phyloP scores from a whole-genome alignment of 1,139 yeast genomes.

The Arxiozyma slooffiae region DNA sequence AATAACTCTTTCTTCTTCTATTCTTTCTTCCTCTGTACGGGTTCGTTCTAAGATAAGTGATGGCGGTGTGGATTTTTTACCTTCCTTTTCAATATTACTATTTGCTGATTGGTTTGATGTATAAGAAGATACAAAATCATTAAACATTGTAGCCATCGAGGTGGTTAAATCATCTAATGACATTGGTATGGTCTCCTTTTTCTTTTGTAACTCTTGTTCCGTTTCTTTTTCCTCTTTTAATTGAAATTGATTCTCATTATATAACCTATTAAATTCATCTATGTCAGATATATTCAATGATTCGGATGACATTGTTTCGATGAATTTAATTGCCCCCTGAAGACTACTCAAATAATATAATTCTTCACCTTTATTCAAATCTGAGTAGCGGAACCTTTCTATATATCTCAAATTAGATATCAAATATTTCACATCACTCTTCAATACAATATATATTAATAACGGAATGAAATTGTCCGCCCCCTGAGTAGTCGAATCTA shows the following conservation, averaged over 20 bases:
- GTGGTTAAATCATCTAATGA: constrained; percentile 28
- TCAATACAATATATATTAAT: constrained; percentile 66
- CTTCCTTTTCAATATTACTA: constrained; percentile 10
- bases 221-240: constrained; percentile 2
- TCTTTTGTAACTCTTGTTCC: background rate
- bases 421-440: constrained; percentile 53
- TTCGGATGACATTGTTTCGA: constrained; percentile 48
- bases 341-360: constrained; percentile 81
- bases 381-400: constrained; percentile 69
- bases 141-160: constrained; percentile 21
- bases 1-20: constrained; percentile 25
- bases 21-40: constrained; percentile 13
- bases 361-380: constrained; percentile 75
- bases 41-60: constrained; percentile 13
- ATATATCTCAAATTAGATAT: constrained; percentile 76
- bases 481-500: constrained; percentile 40
- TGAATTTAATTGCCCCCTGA: constrained; percentile 74
- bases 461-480: constrained; percentile 92
- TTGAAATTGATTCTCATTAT: constrained; percentile 21
- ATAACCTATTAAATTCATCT: constrained; percentile 43
- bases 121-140: constrained; percentile 14
- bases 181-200: constrained; percentile 14
- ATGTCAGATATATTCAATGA: constrained; percentile 59
- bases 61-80: constrained; percentile 26
- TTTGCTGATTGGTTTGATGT: constrained; percentile 3